Conservation (phyloP, 1,284 basidiomycete species). For the Stygiomarasmius scandens region DNA sequence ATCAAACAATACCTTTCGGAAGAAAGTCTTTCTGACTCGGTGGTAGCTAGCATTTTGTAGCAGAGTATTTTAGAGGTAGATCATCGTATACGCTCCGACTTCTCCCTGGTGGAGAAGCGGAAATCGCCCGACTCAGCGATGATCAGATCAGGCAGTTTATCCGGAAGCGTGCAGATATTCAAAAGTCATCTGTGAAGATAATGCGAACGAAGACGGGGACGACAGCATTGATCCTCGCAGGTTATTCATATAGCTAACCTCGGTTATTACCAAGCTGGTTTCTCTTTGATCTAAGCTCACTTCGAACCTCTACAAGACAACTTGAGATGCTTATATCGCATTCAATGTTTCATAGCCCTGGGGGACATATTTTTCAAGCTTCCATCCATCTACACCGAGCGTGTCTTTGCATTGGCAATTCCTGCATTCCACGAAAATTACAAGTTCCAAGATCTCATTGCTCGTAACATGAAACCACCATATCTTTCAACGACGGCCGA, state of each 20-base stretch:
- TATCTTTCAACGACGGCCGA: slow-evolving; percentile 20
- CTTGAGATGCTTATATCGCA: no score
- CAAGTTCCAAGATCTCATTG: slow-evolving; percentile 8
- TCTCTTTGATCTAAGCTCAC: neutral
- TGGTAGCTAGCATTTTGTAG: neutral
- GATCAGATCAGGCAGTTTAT: neutral
- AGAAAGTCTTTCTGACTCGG: slow-evolving; percentile 1
- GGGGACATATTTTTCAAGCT: slow-evolving; percentile 21
- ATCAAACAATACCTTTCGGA: slow-evolving; percentile 1
- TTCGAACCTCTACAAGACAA: no score
- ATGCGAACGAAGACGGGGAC: slow-evolving; percentile 19
- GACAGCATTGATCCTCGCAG: slow-evolving; percentile 15
- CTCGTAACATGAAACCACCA: slow-evolving; percentile 17
- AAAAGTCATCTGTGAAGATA: slow-evolving; percentile 2
- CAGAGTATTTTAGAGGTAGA: slow-evolving; percentile 11
- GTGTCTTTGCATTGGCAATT: slow-evolving; percentile 10
- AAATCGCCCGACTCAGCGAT: neutral
- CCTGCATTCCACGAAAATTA: slow-evolving; percentile 18
- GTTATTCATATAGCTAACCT: slow-evolving; percentile 17
- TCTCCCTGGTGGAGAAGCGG: slow-evolving; percentile 1
- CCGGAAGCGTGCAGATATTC: neutral
- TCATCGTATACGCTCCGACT: slow-evolving; percentile 6
- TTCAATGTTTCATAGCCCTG: slow-evolving; percentile 11
- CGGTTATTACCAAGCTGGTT: slow-evolving; percentile 19
- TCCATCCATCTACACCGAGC: slow-evolving; percentile 14